phyloP scores from a whole-genome alignment of 2,329 filamentous ascomycete species.

The Ceratocystis lukuohia region DNA sequence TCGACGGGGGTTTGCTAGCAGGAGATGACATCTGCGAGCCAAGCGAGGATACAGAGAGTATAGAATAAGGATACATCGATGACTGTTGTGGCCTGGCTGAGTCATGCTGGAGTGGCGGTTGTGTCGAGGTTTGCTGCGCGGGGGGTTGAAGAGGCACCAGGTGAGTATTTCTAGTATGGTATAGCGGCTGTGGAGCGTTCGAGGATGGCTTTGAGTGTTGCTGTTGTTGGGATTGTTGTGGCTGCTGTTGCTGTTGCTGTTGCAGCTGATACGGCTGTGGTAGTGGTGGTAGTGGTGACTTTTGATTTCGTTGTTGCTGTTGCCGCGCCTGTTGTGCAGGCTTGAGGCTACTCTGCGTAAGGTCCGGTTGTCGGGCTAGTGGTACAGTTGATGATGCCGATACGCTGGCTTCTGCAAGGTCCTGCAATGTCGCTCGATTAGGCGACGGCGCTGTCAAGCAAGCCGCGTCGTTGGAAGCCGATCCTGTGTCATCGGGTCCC shows the following conservation, averaged over 20 bases:
- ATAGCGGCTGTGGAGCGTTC: not conserved
- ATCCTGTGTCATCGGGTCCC: not conserved
- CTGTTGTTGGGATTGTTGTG: not conserved
- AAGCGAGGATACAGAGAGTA: not conserved
- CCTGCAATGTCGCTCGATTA: constrained; percentile 14
- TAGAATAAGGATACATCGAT: not conserved
- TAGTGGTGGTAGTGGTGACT: not conserved
- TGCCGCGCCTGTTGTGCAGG: not conserved
- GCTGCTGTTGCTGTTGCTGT: not conserved
- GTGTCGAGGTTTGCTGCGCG: not conserved
- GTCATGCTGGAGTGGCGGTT: not conserved
- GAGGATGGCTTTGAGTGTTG: not conserved
- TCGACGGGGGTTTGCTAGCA: constrained; percentile 1
- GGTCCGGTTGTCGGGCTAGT: not conserved
- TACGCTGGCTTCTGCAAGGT: constrained; percentile 17
- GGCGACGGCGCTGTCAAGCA: constrained; percentile 9
- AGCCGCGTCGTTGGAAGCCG: not conserved
- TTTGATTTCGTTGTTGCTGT: not conserved
- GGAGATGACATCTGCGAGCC: constrained; percentile 12
- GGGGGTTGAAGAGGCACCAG: not conserved
- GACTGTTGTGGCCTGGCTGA: not conserved
- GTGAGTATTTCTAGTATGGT: not conserved
- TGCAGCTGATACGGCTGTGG: not conserved
- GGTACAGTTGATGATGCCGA: constrained; percentile 3
- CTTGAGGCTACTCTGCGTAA: not conserved